These are phyloP conservation scores for Xylaria castorea DNA, from an alignment of 495 filamentous ascomycete species.

Conservation along the genomic window DNA sequence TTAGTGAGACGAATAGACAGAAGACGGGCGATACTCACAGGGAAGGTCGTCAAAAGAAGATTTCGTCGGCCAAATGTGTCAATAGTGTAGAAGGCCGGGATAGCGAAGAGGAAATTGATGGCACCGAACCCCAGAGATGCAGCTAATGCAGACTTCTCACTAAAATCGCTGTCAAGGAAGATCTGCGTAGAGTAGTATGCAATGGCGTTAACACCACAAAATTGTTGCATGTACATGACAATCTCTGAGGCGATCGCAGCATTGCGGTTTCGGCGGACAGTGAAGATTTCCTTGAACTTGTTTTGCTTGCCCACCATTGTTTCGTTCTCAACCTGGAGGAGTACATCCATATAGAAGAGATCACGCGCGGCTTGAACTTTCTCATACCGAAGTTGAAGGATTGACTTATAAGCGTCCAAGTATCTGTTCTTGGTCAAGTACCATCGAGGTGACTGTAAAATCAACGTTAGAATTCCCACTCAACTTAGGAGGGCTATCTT, in stretches of 20 bases:
- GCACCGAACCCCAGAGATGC: conserved; percentile 78
- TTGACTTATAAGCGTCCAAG: conserved; percentile 68
- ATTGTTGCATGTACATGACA: conserved; percentile 89
- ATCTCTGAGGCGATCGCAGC: conserved; percentile 76
- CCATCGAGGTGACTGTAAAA: conserved; percentile 65
- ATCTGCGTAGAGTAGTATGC: conserved; percentile 73
- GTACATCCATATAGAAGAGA: conserved; percentile 78
- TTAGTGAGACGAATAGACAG: background rate
- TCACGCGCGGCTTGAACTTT: conserved; percentile 83
- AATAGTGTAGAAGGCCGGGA: conserved; percentile 81
- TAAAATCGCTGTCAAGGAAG: conserved; percentile 66
- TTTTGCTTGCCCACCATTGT: conserved; percentile 64
- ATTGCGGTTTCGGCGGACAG: conserved; percentile 76
- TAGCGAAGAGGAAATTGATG: conserved; percentile 80
- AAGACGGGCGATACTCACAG: conserved; percentile 41
- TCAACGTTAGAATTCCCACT: conserved; percentile 19
- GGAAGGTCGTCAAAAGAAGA: conserved; percentile 78
- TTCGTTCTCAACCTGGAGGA: conserved; percentile 70
- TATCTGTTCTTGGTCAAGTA: conserved; percentile 75
- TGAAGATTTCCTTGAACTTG: conserved; percentile 72
- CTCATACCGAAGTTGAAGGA: conserved; percentile 69
- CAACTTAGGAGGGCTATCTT: background rate
- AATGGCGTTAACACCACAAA: conserved; percentile 71
- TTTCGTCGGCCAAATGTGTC: conserved; percentile 85
- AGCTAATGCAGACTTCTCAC: conserved; percentile 61